These are phyloP conservation scores for Hypericum androsaemum DNA, from an alignment of 345 rosid genomes.

Conservation along the genomic window DNA sequence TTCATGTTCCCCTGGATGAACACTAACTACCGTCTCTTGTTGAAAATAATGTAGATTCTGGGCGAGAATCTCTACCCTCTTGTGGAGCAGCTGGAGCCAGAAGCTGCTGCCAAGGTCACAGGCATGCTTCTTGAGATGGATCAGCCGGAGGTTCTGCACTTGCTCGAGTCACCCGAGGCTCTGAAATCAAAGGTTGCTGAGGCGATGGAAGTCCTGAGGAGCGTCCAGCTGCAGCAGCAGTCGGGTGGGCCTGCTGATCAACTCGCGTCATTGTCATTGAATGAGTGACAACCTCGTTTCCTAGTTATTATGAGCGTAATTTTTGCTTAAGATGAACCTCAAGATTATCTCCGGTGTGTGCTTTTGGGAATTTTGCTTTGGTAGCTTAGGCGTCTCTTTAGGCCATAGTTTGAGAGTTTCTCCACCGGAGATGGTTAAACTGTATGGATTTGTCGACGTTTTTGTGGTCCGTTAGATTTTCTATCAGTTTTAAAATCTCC, in stretches of 20 bases:
- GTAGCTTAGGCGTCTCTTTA: too few species aligned
- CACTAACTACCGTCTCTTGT: background rate
- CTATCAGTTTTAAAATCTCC: too few species aligned
- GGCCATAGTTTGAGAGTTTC: too few species aligned
- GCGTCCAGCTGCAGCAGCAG: conserved; percentile 6
- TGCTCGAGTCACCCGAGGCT: conserved; percentile 10
- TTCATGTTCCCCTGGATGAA: too few species aligned
- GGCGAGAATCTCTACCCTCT: conserved; percentile 14
- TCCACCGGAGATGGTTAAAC: too few species aligned
- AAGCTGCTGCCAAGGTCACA: conserved; percentile 14
- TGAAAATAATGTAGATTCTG: conserved; percentile 2
- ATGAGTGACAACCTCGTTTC: conserved; percentile 9
- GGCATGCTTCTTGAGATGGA: conserved; percentile 21
- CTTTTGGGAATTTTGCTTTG: too few species aligned
- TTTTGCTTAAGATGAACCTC: background rate
- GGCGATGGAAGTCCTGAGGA: conserved; percentile 12
- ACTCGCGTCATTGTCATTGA: conserved; percentile 8
- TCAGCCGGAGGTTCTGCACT: conserved; percentile 12
- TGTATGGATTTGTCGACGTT: too few species aligned
- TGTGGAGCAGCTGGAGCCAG: conserved; percentile 16
- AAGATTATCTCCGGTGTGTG: too few species aligned
- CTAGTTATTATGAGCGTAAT: background rate
- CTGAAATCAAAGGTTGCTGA: conserved; percentile 11
- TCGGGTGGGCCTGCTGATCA: conserved; percentile 6
- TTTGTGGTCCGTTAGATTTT: too few species aligned